Evolutionary conservation across 257 asterid genomes (phyloP), one percentile per base, ranked within the genome.

Genomic region (Solanum neorickii): DNA sequence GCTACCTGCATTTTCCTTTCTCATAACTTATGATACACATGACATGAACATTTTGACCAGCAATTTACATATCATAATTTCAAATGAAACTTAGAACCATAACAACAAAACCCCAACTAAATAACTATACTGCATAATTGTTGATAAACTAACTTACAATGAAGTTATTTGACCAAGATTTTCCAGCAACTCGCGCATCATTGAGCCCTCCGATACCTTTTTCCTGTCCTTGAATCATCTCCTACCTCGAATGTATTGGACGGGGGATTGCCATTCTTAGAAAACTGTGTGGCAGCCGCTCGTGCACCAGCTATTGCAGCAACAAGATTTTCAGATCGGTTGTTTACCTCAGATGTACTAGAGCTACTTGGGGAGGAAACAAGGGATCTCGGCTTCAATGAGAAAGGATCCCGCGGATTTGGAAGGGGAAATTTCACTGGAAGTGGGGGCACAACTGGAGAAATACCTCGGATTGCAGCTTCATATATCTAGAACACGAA

Each of bases 231-330:
- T 5, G 91, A 80, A 20, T 86, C 62, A 75, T 82, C 78, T 9
- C 46, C 52, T 16, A 85, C 88, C 74, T 74, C 87, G 15, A 35
- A 39, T 25, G 82, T 46, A 29, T 82, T 39, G 77, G 88, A 83
- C 72, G 65, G 88, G 20, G 87, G 37, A 35, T 21, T 78, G 72
- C 77, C 87, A 20, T 78, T 87, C 91, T 89, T 96, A 1, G 96
- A 89, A 87, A 92, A 96, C 73, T 95, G 99, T 5, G 95, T 93
- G 37, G 99, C 98, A 60, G 98, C 99, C 8, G 92, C 95, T 83
- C 93, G 92, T 6, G 99, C 99, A 33, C 96, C 98, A 23, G 95
- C 94, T 69, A 95, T 92, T 1, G 99, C 98, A 69, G 95, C 95
- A 42, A 68, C 91, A 8, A 96, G 95, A 83, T 83, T 86, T 10